phyloP scores from a whole-genome alignment of 768 basidiomycete species.

The Sporobolomyces pararoseus region DNA sequence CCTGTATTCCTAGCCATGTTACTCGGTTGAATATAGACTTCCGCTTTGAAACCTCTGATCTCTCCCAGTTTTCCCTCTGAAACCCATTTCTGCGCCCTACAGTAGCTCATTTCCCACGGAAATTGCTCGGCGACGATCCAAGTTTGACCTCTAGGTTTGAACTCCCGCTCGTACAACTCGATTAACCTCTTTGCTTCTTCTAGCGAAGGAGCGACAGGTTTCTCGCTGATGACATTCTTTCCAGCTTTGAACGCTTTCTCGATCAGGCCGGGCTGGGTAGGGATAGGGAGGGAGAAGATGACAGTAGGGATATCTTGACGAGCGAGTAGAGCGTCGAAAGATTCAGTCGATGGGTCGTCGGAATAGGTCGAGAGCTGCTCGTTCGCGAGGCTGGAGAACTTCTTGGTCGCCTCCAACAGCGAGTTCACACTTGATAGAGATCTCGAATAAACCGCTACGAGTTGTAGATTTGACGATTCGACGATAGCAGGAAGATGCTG shows the following conservation, averaged over 20 bases:
- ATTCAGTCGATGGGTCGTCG: slow-evolving; percentile 54
- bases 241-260: slow-evolving; percentile 59
- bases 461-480: slow-evolving; percentile 53
- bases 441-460: slow-evolving; percentile 76
- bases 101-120: slow-evolving; percentile 17
- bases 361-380: slow-evolving; percentile 60
- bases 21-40: slow-evolving; percentile 49
- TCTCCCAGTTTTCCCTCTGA: slow-evolving; percentile 65
- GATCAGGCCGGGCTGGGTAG: slow-evolving; percentile 66
- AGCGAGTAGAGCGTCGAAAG: slow-evolving; percentile 55
- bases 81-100: slow-evolving; percentile 47
- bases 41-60: slow-evolving; percentile 63
- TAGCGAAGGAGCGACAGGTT: slow-evolving; percentile 74
- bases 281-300: slow-evolving; percentile 72
- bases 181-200: slow-evolving; percentile 63
- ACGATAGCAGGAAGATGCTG: slow-evolving; percentile 77
- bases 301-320: slow-evolving; percentile 69
- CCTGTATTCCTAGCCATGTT: background rate
- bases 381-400: slow-evolving; percentile 51
- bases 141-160: slow-evolving; percentile 58
- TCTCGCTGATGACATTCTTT: slow-evolving; percentile 85
- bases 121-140: slow-evolving; percentile 39
- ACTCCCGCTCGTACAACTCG: slow-evolving; percentile 61
- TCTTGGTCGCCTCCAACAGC: slow-evolving; percentile 53
- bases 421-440: slow-evolving; percentile 61